Percentiles rank a stretch among this genome's conserved stretches.
Evolutionary conservation across 371 early-diverging fungal genomes (phyloP).

Genomic region (Actinomortierella ambigua): DNA sequence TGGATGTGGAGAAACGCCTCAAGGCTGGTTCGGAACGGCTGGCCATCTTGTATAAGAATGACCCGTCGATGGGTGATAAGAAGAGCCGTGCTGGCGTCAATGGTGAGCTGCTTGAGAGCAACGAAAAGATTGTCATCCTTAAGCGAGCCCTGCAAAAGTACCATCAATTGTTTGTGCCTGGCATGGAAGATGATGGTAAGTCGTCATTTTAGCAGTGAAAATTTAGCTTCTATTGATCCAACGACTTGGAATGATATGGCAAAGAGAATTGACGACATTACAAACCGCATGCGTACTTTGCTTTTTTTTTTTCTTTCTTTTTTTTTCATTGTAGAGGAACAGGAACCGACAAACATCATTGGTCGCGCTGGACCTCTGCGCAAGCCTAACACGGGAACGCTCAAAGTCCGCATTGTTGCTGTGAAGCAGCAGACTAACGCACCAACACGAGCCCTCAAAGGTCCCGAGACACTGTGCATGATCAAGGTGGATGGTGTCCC

Average conservation of each 20-base stretch:
- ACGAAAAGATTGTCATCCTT: slow-evolving; percentile 80
- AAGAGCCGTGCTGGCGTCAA: slow-evolving; percentile 67
- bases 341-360: slow-evolving; percentile 3
- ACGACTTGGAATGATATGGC: too few relatives aligned
- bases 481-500: slow-evolving; percentile 85
- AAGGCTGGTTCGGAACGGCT: slow-evolving; percentile 72
- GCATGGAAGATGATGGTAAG: slow-evolving; percentile 72
- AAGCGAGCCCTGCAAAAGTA: slow-evolving; percentile 84
- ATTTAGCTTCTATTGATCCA: too few relatives aligned
- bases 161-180: slow-evolving; percentile 80
- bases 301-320: not conserved
- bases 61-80: slow-evolving; percentile 57
- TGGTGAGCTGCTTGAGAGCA: slow-evolving; percentile 73
- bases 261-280: too few relatives aligned
- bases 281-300: too few relatives aligned
- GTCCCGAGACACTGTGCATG: slow-evolving; percentile 70
- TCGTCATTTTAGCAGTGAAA: slow-evolving; percentile 13
- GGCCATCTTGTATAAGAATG: slow-evolving; percentile 50
- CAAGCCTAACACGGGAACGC: slow-evolving; percentile 74
- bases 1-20: slow-evolving; percentile 89
- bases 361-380: slow-evolving; percentile 64
- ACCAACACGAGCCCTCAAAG: slow-evolving; percentile 62
- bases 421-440: slow-evolving; percentile 72
- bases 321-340: slow-evolving; percentile 14
- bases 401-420: slow-evolving; percentile 68